These are phyloP conservation scores for Eragrostis curvula DNA, from an alignment of 176 grass and related monocot species.

Conservation along the genomic window DNA sequence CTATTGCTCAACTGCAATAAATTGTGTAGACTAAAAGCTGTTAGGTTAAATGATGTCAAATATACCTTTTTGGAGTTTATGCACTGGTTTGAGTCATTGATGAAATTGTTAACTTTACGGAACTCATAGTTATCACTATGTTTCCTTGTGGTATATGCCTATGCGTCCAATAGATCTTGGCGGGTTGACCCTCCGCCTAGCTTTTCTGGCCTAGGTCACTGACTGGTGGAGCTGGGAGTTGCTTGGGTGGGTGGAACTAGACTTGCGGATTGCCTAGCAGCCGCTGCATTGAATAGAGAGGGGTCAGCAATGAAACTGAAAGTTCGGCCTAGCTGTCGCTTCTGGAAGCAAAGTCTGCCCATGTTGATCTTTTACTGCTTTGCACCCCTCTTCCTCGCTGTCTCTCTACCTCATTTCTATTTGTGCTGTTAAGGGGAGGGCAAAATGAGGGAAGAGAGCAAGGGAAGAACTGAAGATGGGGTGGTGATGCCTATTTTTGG, in stretches of 20 bases:
- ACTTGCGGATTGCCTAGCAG: neutral
- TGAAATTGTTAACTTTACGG: slow-evolving; percentile 8
- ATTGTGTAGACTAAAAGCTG: neutral
- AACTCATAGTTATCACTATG: neutral
- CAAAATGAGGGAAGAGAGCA: neutral
- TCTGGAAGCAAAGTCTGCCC: neutral
- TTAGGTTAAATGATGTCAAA: neutral
- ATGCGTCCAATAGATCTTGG: neutral
- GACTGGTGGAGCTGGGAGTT: neutral
- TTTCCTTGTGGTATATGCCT: neutral
- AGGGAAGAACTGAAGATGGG: neutral
- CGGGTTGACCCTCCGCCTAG: neutral
- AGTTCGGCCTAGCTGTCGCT: neutral
- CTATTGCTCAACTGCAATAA: neutral
- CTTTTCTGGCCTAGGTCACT: neutral
- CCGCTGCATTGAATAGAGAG: neutral
- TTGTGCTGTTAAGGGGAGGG: neutral
- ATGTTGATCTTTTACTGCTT: neutral
- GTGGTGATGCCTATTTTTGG: neutral
- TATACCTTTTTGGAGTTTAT: neutral
- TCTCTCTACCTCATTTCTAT: neutral
- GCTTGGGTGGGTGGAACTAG: neutral
- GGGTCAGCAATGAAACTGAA: neutral
- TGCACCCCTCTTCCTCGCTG: neutral
- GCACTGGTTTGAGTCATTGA: neutral